Base-by-base conservation (phyloP, 768 basidiomycete genomes). In the Boletus edulis region DNA sequence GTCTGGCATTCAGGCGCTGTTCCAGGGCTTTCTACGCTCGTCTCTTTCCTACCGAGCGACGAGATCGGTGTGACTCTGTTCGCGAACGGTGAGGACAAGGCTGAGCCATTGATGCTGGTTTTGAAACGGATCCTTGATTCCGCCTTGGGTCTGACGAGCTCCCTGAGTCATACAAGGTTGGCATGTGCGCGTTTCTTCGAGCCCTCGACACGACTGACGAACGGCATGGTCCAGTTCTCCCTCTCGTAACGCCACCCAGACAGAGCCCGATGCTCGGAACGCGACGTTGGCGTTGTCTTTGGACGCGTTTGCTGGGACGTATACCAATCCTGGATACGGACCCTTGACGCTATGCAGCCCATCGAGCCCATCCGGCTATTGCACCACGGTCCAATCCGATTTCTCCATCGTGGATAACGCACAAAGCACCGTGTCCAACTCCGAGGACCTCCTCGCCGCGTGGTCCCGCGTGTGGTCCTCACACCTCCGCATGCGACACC, bases 321-420 rank as follows among this genome's bases (percentile, higher is more conserved):
- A 77, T 57, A 11, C 47, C 3, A 64, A 73, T 48, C 61, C 69
- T 2, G 75, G 76, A 12, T 79, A 79, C 37, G 73, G 72, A 39
- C 48, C 66, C 3, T 52, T 78, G 41, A 69, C 67, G 3, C 65
- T 79, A 17, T 79, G 77, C 49, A 58, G 67, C 38, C 59, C 69
- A 0, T 42, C 52, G 8, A 60, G 62, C 54, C 34, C 44, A 8
- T 69, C 71, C 3, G 31, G 57, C 3, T 57, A 62, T 20, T 71
- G 70, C 47, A 34, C 56, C 43, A 11, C 32, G n/a, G 65, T 73
- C 17, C 60, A 61, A 14, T 57, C 60, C 10, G 60, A 70, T 20
- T 76, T 75, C 52, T 15, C 64, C 17, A 29, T 55, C 11, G 58
- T 73, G 15, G 68, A 73, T n/a, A 9, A 58, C 24, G 55, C 24